Conservation (phyloP, 768 basidiomycete genomes). For the Scleroderma citrinum region DNA sequence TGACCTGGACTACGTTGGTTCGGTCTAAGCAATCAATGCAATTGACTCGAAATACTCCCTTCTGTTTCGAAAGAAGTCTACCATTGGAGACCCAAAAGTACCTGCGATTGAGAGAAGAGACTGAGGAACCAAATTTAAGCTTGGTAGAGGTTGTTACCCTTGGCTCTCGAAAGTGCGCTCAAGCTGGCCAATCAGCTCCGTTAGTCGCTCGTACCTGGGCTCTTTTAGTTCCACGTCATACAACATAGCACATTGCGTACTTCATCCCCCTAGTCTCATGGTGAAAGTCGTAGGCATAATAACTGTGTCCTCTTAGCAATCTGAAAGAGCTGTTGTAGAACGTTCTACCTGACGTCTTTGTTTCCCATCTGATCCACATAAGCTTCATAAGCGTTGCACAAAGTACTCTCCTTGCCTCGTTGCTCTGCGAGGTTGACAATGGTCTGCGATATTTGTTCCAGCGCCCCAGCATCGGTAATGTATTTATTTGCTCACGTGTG, state of each 20-base stretch:
- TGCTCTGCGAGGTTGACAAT: constrained; percentile 89
- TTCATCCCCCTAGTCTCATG: constrained; percentile 93
- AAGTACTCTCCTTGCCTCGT: constrained; percentile 76
- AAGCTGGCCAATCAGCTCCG: constrained; percentile 64
- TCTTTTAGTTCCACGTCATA: constrained; percentile 1
- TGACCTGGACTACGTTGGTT: constrained; percentile 89
- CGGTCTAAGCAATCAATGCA: constrained; percentile 96
- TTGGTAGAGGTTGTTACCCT: constrained; percentile 43
- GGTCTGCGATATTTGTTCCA: constrained; percentile 38
- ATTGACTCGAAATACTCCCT: constrained; percentile 83
- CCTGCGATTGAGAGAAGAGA: constrained; percentile 31
- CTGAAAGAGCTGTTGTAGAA: neutral
- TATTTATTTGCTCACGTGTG: constrained; percentile 47
- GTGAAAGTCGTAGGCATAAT: constrained; percentile 89
- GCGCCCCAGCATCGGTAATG: constrained; percentile 4
- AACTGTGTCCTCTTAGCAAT: constrained; percentile 36
- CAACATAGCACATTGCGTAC: constrained; percentile 35
- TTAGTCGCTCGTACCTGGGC: constrained; percentile 82
- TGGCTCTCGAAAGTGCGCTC: constrained; percentile 72
- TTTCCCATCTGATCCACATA: constrained; percentile 51
- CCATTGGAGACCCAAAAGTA: constrained; percentile 80
- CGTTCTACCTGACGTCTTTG: constrained; percentile 48
- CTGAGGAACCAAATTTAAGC: neutral
- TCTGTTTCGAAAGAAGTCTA: constrained; percentile 69
- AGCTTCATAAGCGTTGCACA: constrained; percentile 75